A percentile compares a stretch with the other conserved stretches of the same genome.
Conservation (phyloP, 495 filamentous ascomycete species). For the Sabuloglossum arenarium region DNA sequence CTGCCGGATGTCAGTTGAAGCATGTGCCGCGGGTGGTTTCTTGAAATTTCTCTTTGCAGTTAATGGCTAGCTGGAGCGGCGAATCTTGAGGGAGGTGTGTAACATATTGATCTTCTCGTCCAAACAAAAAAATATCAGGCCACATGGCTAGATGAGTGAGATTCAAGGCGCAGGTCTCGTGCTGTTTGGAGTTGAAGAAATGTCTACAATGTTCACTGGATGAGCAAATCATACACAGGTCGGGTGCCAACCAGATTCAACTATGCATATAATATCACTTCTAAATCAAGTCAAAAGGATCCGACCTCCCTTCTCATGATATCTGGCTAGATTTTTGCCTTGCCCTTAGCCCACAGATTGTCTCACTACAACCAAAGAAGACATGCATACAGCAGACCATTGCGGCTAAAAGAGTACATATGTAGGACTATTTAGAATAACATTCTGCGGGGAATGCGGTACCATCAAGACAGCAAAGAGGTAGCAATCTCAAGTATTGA, state of each 20-base stretch:
- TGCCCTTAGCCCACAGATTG: neutral
- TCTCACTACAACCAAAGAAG: neutral
- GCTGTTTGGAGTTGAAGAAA: no score
- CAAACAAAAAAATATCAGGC: neutral
- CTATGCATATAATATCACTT: neutral
- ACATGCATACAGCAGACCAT: neutral
- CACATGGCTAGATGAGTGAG: neutral
- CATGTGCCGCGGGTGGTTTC: neutral
- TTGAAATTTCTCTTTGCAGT: neutral
- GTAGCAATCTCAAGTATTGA: neutral
- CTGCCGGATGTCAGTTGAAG: constrained; percentile 46
- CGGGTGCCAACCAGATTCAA: neutral
- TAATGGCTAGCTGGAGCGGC: neutral
- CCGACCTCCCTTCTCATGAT: no score
- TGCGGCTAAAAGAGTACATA: neutral
- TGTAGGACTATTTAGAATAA: no score
- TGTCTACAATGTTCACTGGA: no score
- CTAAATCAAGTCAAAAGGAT: neutral
- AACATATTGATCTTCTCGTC: neutral
- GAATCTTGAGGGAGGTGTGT: neutral
- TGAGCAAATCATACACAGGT: no score
- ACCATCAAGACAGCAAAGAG: neutral
- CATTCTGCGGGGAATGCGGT: neutral
- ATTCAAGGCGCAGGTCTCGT: no score
- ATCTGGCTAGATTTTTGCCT: no score